phyloP scores from a whole-genome alignment of 768 basidiomycete species.

The Pleurotus tuber-regium region DNA sequence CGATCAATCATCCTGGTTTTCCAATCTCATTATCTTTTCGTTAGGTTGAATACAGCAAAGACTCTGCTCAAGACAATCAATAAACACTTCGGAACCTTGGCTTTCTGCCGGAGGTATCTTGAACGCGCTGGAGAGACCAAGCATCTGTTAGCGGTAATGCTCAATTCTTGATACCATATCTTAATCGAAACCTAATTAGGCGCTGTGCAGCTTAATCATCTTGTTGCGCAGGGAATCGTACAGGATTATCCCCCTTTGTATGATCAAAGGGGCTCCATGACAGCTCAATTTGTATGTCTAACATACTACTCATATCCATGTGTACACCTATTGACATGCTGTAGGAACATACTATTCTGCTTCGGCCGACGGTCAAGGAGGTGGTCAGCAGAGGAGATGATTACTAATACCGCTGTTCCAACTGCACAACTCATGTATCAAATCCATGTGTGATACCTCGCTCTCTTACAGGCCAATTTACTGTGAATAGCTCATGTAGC shows the following conservation, averaged over 20 bases:
- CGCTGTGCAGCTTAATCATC: constrained; percentile 69
- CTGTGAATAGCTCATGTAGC: too few relatives aligned
- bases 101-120: constrained; percentile 94
- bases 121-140: constrained; percentile 91
- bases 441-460: neutral
- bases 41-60: constrained; percentile 80
- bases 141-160: constrained; percentile 84
- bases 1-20: too few relatives aligned
- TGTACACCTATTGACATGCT: constrained; percentile 1
- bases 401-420: constrained; percentile 42
- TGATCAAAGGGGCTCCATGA: constrained; percentile 85
- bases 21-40: constrained; percentile 9
- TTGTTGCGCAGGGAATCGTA: constrained; percentile 87
- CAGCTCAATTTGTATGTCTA: constrained; percentile 80
- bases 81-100: constrained; percentile 90
- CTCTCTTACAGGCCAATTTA: too few relatives aligned
- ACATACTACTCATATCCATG: constrained; percentile 4
- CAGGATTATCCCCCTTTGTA: constrained; percentile 91
- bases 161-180: neutral
- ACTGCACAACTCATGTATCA: neutral
- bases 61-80: constrained; percentile 84
- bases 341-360: constrained; percentile 83
- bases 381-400: constrained; percentile 84
- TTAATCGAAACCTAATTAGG: neutral
- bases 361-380: constrained; percentile 84